Evolutionary conservation across 352 stramenopile species (phyloP), one percentile per base, ranked within the genome.

Genomic region (Phytophthora idaei): DNA sequence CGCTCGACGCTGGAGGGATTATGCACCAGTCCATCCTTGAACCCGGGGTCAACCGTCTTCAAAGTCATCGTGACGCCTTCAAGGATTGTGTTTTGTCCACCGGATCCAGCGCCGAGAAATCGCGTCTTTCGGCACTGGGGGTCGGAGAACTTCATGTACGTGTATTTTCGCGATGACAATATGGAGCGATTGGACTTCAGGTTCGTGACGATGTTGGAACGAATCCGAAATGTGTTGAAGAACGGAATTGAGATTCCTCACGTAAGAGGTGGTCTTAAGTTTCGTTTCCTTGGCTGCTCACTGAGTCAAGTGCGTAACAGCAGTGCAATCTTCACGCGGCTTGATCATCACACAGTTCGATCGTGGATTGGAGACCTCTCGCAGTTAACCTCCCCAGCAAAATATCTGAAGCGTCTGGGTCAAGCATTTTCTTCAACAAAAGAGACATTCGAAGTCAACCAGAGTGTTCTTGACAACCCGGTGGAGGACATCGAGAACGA

Each of bases 141-240:
- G 2, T 70, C 86, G 0, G 62, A 85, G 11, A 83, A 94, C n/a
- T 94, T 94, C 46, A 81, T 94, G 70, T 90, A 91, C 42, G 82
- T 92, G 32, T 90, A 94, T 57, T 94, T 94, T 36, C 84, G 86
- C 8, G 86, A 94, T 60, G 86, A 94, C 61, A 90, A 89, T 39
- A 85, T 82, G 57, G 82, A 92, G 50, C 77, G 81, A 10, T 65
- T 92, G 34, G 82, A 94, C 11, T 90, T 87, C 59, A 73, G 67
- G 0, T 73, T 83, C 37, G 7, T 15, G 10, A 54, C 48, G 2
- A 75, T 91, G 45, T 58, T 83, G 37, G 11, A 59, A 41, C 67
- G 74, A 17, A 73, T 92, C 44, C 70, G 69, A 25, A 76, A 53
- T 28, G 61, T 87, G 15, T 75, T 89, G 57, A 52, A 56, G 25